These are phyloP conservation scores for Pseudocercospora macadamiae DNA, from an alignment of 2,329 filamentous ascomycete species.

Conservation along the genomic window DNA sequence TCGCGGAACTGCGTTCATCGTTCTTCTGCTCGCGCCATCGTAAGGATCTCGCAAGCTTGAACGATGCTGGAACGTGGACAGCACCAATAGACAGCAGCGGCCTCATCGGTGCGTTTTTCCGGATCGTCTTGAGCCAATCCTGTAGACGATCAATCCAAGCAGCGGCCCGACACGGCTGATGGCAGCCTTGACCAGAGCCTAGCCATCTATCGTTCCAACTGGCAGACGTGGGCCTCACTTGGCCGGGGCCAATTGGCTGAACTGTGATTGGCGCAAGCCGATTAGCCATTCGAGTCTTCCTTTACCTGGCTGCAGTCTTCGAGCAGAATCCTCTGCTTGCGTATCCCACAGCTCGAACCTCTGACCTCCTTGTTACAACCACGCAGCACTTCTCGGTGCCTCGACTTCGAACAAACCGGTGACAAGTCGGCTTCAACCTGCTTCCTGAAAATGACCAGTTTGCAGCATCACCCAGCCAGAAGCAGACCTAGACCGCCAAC, in stretches of 20 bases:
- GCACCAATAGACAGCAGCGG: not conserved
- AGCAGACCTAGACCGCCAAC: not conserved
- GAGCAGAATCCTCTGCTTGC: not conserved
- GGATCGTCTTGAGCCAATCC: not conserved
- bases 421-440: not conserved
- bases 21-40: not conserved
- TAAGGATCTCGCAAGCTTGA: not conserved
- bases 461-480: not conserved
- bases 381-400: too few relatives aligned
- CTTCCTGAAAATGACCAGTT: not conserved
- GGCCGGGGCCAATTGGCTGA: not conserved
- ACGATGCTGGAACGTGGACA: not conserved
- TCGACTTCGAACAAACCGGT: not conserved
- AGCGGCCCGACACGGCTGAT: slow-evolving; percentile 15
- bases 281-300: not conserved
- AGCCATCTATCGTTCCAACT: not conserved
- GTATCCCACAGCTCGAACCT: not conserved
- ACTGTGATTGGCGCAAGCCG: not conserved
- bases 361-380: not conserved
- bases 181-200: slow-evolving; percentile 13
- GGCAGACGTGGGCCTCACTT: not conserved
- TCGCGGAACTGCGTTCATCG: not conserved
- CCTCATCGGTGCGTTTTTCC: not conserved
- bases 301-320: not conserved
- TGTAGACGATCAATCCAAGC: slow-evolving; percentile 1